These are phyloP conservation scores for Cyclanthera cordifolia DNA, from an alignment of 306 rosid species.

Conservation along the genomic window DNA sequence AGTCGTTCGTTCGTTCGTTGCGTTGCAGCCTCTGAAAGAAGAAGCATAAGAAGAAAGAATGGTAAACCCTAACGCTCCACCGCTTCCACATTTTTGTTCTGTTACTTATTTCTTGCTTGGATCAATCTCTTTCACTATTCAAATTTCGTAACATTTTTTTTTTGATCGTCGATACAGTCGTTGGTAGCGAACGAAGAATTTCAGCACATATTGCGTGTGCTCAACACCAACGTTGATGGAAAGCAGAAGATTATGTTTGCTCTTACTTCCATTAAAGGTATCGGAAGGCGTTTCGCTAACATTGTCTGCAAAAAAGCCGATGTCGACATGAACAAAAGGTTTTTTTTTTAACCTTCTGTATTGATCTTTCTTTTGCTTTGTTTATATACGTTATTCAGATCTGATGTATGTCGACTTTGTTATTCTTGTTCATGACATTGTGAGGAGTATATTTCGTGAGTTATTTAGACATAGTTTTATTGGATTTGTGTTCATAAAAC, in stretches of 20 bases:
- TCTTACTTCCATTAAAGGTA: constrained; percentile 17
- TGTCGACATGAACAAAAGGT: constrained; percentile 20
- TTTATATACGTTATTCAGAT: background rate
- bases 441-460: background rate
- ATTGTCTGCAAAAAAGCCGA: constrained; percentile 18
- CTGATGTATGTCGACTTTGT: background rate
- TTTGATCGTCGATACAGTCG: background rate
- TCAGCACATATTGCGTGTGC: constrained; percentile 19
- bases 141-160: background rate
- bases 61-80: background rate
- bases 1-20: background rate
- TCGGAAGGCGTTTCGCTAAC: constrained; percentile 19
- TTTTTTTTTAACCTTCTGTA: background rate
- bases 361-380: background rate
- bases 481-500: background rate
- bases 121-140: background rate
- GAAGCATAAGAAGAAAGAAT: constrained; percentile 1
- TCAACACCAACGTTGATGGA: constrained; percentile 15
- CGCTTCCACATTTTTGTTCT: background rate
- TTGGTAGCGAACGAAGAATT: constrained; percentile 15
- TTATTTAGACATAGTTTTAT: background rate
- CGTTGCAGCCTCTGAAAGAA: background rate
- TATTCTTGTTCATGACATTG: background rate
- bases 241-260: constrained; percentile 19
- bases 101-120: background rate